Percentiles rank a stretch among this genome's conserved stretches.
These are phyloP conservation scores for Tetradesmus obliquus DNA, from an alignment of 139 green algal genomes.

Conservation along the genomic window DNA sequence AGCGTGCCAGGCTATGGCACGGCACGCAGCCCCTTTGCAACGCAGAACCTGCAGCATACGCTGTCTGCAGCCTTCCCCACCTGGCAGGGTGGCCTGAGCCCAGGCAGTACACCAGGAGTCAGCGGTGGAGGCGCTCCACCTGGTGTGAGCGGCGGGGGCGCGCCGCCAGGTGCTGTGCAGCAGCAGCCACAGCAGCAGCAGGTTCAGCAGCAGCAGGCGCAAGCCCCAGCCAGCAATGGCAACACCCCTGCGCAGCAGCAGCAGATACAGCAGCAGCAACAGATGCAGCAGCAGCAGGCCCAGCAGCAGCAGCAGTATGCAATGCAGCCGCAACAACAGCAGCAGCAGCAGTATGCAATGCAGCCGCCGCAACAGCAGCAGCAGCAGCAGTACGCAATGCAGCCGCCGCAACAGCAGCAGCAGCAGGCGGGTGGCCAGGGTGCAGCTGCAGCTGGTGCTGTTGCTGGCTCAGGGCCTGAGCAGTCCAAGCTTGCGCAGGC, in stretches of 20 bases:
- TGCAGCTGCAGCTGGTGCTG: neutral
- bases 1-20: conserved; percentile 35
- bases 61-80: conserved; percentile 33
- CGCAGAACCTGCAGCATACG: conserved; percentile 24
- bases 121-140: neutral
- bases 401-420: neutral
- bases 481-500: conserved; percentile 16
- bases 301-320: neutral
- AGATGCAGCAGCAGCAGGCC: conserved; percentile 7
- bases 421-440: neutral
- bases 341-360: neutral
- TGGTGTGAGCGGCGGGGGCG: neutral
- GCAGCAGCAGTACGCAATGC: conserved; percentile 6
- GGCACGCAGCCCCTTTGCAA: conserved; percentile 40
- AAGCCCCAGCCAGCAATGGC: neutral
- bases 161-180: neutral
- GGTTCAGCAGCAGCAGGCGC: neutral
- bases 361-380: conserved; percentile 7
- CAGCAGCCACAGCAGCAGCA: conserved; percentile 29
- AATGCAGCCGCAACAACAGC: neutral
- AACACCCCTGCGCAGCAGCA: neutral
- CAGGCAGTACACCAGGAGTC: neutral
- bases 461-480: neutral
- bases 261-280: conserved; percentile 13
- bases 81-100: conserved; percentile 13